Conservation (phyloP, 805 yeast genomes). For the Nakazawaea anatomiae region DNA sequence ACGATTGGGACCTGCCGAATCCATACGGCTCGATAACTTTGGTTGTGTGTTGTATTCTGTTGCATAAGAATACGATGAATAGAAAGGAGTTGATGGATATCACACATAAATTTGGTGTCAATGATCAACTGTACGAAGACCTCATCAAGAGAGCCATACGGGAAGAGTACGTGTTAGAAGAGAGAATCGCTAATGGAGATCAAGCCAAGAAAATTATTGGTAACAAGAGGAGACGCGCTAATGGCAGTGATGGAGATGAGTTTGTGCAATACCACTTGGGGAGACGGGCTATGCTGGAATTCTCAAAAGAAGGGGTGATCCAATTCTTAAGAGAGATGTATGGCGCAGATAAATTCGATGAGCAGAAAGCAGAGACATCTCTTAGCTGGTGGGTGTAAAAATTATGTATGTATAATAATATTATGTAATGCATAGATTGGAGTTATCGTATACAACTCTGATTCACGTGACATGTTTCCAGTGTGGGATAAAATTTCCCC, state of each 20-base stretch:
- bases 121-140: slow-evolving; percentile 1
- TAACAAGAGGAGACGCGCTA: slow-evolving; percentile 11
- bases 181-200: background rate
- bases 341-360: slow-evolving; percentile 22
- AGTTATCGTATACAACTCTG: background rate
- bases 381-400: background rate
- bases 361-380: slow-evolving; percentile 14
- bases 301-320: slow-evolving; percentile 18
- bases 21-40: slow-evolving; percentile 22
- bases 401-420: too few relatives aligned
- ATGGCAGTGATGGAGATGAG: slow-evolving; percentile 15
- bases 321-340: slow-evolving; percentile 19
- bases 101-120: slow-evolving; percentile 17
- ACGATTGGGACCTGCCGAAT: slow-evolving; percentile 19
- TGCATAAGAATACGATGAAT: slow-evolving; percentile 22
- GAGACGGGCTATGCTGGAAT: slow-evolving; percentile 21
- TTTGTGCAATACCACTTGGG: slow-evolving; percentile 19
- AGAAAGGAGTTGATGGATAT: slow-evolving; percentile 25
- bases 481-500: background rate
- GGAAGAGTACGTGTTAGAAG: slow-evolving; percentile 4
- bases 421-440: background rate
- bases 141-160: slow-evolving; percentile 1
- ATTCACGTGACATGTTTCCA: background rate
- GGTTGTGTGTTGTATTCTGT: slow-evolving; percentile 18
- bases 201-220: slow-evolving; percentile 1